Conservation (phyloP, 495 filamentous ascomycete genomes). For the Neurospora pannonica region DNA sequence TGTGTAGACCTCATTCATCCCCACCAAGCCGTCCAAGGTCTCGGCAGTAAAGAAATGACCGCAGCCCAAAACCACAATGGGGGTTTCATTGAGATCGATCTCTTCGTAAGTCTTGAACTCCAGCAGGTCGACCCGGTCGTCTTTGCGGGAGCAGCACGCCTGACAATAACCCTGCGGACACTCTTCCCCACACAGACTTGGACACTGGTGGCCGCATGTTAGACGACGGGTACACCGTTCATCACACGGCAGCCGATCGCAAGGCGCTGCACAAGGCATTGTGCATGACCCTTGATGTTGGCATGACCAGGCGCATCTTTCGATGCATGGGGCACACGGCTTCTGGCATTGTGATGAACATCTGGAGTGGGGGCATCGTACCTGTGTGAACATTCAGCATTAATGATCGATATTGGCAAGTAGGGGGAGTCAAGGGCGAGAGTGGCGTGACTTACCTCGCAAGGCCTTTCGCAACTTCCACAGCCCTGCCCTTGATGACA, state of each 20-base stretch:
- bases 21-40: constrained; percentile 59
- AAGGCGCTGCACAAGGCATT: constrained; percentile 67
- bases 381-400: background rate
- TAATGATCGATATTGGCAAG: no score
- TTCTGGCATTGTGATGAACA: constrained; percentile 51
- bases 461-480: constrained; percentile 42
- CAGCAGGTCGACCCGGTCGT: constrained; percentile 26
- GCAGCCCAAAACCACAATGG: constrained; percentile 43
- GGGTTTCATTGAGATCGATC: constrained; percentile 10
- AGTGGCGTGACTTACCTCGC: constrained; percentile 34
- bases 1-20: constrained; percentile 49
- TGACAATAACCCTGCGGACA: constrained; percentile 55
- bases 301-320: constrained; percentile 40
- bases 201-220: constrained; percentile 51
- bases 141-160: constrained; percentile 34
- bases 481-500: constrained; percentile 37
- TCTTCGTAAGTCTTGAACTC: constrained; percentile 15
- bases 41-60: constrained; percentile 55
- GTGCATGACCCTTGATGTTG: constrained; percentile 46
- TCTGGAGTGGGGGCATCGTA: constrained; percentile 46
- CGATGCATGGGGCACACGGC: constrained; percentile 57
- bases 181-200: constrained; percentile 44
- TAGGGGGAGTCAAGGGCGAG: background rate
- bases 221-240: constrained; percentile 48
- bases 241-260: constrained; percentile 58